Percentiles rank a stretch among this genome's conserved stretches.
phyloP scores from a whole-genome alignment of 257 asterid species.

The Lavandula angustifolia region DNA sequence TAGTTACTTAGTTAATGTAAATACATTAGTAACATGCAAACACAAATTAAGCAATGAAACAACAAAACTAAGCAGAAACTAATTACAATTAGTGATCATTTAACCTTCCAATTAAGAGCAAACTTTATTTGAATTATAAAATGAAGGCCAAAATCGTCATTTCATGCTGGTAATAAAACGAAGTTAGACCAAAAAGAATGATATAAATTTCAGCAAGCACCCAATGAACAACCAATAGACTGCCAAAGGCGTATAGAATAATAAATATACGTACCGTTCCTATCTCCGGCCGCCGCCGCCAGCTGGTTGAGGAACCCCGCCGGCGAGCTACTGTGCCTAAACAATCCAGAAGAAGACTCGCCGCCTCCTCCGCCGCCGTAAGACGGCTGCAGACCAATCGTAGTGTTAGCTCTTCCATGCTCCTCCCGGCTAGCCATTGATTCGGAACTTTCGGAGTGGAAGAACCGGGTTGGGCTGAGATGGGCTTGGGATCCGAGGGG shows the following conservation, averaged over 20 bases:
- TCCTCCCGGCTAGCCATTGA: slow-evolving; percentile 32
- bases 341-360: slow-evolving; percentile 43
- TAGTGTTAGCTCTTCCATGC: slow-evolving; percentile 14
- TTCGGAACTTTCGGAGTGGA: slow-evolving; percentile 42
- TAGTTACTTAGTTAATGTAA: background rate
- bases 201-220: slow-evolving; percentile 20
- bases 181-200: background rate
- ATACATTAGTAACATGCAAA: background rate
- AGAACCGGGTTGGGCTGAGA: slow-evolving; percentile 35
- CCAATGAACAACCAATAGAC: slow-evolving; percentile 25
- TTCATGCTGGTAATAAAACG: background rate
- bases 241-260: background rate
- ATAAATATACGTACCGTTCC: slow-evolving; percentile 46
- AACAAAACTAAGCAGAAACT: background rate
- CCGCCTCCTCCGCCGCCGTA: slow-evolving; percentile 28
- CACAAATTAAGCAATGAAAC: background rate
- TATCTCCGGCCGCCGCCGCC: slow-evolving; percentile 47
- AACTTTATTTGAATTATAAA: too few relatives aligned
- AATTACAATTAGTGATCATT: too few relatives aligned
- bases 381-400: slow-evolving; percentile 46
- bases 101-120: background rate
- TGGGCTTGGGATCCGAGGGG: slow-evolving; percentile 34
- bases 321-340: slow-evolving; percentile 78
- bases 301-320: slow-evolving; percentile 77
- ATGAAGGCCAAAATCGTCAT: slow-evolving; percentile 34